These are phyloP conservation scores for Coriaria nepalensis DNA, from an alignment of 306 rosid genomes.

Conservation along the genomic window DNA sequence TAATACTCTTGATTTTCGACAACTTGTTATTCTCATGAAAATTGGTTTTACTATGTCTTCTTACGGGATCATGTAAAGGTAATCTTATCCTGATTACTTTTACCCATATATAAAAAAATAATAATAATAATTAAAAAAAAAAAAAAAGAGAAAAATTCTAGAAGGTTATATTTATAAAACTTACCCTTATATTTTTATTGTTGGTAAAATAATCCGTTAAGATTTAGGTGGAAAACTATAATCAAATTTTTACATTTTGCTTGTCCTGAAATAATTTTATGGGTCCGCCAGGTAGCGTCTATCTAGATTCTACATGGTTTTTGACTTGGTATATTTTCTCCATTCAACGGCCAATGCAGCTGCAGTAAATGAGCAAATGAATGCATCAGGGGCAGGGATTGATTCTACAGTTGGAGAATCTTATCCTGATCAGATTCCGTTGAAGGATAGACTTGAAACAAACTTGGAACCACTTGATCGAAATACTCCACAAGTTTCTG, in stretches of 20 bases:
- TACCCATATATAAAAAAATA: too few relatives aligned
- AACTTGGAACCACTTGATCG: constrained; percentile 36
- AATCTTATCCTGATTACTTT: too few relatives aligned
- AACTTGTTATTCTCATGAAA: too few relatives aligned
- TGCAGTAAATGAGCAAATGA: constrained; percentile 44
- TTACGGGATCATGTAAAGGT: too few relatives aligned
- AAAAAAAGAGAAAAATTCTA: too few relatives aligned
- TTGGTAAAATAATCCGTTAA: too few relatives aligned
- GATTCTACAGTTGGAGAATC: constrained; percentile 84
- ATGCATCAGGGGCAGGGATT: constrained; percentile 45
- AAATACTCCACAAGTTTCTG: constrained; percentile 34
- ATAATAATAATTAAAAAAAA: too few relatives aligned
- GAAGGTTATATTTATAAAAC: too few relatives aligned
- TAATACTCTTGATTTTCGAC: too few relatives aligned
- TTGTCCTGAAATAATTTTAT: background rate
- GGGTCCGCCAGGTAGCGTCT: background rate
- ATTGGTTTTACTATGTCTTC: too few relatives aligned
- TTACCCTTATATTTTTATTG: too few relatives aligned
- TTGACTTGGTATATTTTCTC: constrained; percentile 9
- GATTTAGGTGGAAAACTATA: too few relatives aligned
- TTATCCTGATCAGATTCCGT: constrained; percentile 36
- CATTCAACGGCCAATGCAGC: constrained; percentile 30
- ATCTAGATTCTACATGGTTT: constrained; percentile 2
- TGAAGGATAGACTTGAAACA: constrained; percentile 43
- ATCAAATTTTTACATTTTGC: background rate